Conservation (phyloP, 176 grass and related monocot genomes). For the Saccharum officinarum region DNA sequence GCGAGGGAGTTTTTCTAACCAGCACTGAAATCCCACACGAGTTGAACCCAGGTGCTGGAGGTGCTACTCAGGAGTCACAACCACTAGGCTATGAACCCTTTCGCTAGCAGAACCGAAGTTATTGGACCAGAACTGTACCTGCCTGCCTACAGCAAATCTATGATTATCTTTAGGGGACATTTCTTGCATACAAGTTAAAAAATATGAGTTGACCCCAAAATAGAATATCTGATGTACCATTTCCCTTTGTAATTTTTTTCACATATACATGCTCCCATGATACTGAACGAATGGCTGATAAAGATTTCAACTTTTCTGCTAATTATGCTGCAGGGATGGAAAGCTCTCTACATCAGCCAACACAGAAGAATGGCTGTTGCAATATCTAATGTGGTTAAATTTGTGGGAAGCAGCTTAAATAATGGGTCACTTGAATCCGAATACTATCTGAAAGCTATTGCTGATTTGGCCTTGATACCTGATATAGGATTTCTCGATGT, state of each 20-base stretch:
- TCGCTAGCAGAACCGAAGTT: not conserved
- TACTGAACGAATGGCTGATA: not conserved
- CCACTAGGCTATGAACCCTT: no score
- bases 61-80: no score
- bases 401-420: constrained; percentile 44
- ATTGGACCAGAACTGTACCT: not conserved
- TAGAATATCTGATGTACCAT: not conserved
- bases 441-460: constrained; percentile 65
- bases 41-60: not conserved
- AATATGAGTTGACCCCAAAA: not conserved
- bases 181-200: not conserved
- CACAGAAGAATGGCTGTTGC: constrained; percentile 51
- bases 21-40: not conserved
- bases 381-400: constrained; percentile 49
- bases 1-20: not conserved
- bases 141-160: not conserved
- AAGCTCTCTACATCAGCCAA: constrained; percentile 52
- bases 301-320: constrained; percentile 18
- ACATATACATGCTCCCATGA: not conserved
- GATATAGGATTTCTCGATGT: constrained; percentile 59
- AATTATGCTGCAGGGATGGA: constrained; percentile 54
- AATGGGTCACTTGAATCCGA: constrained; percentile 63
- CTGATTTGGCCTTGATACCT: constrained; percentile 42
- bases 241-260: not conserved
- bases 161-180: constrained; percentile 1